Evolutionary conservation across 176 grass and related monocot genomes (phyloP).

Genomic region (Zea mays): Zm-B73-REFERENCE-NAM-5.0 NC_050099.1:141186001-141186500

Average conservation of each 20-base stretch:
- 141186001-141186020: background rate
- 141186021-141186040: conserved; percentile 22
- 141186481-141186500: no score
- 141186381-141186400: no score
- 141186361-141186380: no score
- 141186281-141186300: no score
- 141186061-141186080: conserved; percentile 57
- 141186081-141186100: background rate
- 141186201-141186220: conserved; percentile 3
- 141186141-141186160: conserved; percentile 19
- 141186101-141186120: conserved; percentile 54
- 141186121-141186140: background rate
- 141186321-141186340: no score
- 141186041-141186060: conserved; percentile 34
- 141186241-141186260: background rate
- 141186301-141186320: no score
- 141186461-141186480: no score
- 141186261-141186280: no score
- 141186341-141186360: no score
- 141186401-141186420: no score
- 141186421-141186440: no score
- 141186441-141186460: no score
- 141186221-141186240: background rate
- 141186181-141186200: background rate
- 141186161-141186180: conserved; percentile 29